Conservation (phyloP, 2,329 filamentous ascomycete genomes). For the Aulographum hederae region DNA sequence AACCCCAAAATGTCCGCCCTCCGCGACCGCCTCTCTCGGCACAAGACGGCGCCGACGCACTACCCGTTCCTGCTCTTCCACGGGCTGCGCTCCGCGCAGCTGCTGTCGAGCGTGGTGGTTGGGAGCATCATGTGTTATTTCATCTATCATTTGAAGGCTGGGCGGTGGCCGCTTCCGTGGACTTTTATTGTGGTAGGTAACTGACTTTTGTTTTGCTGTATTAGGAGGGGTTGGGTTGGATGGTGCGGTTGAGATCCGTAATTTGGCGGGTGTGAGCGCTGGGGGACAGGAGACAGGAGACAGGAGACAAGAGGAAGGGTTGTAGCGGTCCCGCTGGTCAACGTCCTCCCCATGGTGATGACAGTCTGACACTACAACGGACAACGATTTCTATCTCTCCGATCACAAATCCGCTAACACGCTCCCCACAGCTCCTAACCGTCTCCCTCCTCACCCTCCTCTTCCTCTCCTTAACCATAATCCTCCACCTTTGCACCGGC, state of each 20-base stretch:
- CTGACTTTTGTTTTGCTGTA: background rate
- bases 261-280: too few species aligned
- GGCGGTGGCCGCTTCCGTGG: slow-evolving; percentile 36
- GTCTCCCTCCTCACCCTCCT: slow-evolving; percentile 33
- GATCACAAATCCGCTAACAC: too few species aligned
- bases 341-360: too few species aligned
- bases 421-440: slow-evolving; percentile 28
- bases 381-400: too few species aligned
- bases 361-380: too few species aligned
- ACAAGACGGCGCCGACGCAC: slow-evolving; percentile 19
- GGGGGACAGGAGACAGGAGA: too few species aligned
- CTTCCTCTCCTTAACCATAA: slow-evolving; percentile 25
- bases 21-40: background rate
- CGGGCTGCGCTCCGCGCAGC: slow-evolving; percentile 20
- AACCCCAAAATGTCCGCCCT: background rate
- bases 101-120: slow-evolving; percentile 29
- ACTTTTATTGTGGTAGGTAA: slow-evolving; percentile 37
- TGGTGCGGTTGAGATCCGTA: background rate
- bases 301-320: too few species aligned
- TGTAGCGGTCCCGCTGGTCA: too few species aligned
- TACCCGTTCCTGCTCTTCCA: slow-evolving; percentile 27
- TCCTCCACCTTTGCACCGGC: slow-evolving; percentile 31
- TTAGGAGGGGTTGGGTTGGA: background rate
- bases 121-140: slow-evolving; percentile 36
- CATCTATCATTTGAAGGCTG: slow-evolving; percentile 32